phyloP scores from a whole-genome alignment of 2,329 filamentous ascomycete species.

The Teratosphaeria pseudoeucalypti region DNA sequence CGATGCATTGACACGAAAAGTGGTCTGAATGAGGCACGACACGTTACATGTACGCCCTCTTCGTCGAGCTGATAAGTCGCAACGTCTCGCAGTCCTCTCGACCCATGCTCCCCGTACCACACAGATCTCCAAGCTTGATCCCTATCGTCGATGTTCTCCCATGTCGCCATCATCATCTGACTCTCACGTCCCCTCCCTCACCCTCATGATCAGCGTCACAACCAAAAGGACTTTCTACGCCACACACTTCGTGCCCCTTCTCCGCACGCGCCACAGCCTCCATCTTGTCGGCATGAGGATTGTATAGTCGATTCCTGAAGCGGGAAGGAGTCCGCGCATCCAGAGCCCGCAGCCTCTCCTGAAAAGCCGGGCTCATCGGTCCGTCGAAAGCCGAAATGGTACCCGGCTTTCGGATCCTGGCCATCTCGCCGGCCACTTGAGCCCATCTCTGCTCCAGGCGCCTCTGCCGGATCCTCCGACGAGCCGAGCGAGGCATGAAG shows the following conservation, averaged over 20 bases:
- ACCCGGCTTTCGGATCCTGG: neutral
- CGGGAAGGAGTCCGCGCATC: neutral
- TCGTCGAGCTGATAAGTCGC: no score
- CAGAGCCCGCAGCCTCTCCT: neutral
- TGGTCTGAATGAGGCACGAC: no score
- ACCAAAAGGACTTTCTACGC: neutral
- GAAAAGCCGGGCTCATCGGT: neutral
- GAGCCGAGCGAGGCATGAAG: conserved; percentile 9
- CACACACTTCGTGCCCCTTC: neutral
- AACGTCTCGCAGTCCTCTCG: no score
- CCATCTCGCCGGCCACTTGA: neutral
- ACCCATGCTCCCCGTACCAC: neutral
- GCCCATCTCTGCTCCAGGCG: neutral
- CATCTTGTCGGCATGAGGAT: neutral
- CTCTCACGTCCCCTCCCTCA: neutral
- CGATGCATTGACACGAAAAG: no score
- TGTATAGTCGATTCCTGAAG: neutral
- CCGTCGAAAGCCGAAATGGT: neutral
- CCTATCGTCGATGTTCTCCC: neutral
- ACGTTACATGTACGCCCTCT: no score
- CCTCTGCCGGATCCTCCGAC: neutral
- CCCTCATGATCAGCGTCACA: neutral
- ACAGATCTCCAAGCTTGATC: neutral
- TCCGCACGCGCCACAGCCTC: neutral
- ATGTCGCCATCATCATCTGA: neutral